Conservation (phyloP, 108 stramenopile genomes). For the Pseudonitzschia delicatissima region DNA sequence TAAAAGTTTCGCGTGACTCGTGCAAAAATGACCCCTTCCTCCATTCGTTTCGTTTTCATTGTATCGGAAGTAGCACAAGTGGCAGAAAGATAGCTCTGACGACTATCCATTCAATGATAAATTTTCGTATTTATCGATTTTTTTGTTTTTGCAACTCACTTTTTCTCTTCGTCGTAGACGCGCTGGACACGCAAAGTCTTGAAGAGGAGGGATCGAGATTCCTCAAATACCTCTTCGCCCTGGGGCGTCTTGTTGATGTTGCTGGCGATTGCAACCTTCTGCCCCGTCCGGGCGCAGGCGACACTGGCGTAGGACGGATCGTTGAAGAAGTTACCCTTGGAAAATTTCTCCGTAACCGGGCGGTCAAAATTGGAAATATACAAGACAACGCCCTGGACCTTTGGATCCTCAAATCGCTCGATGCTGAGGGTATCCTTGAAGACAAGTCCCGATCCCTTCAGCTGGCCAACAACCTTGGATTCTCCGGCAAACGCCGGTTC, state of each 20-base stretch:
- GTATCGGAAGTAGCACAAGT: background rate
- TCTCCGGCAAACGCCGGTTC: slow-evolving; percentile 42
- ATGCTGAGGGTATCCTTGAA: slow-evolving; percentile 85
- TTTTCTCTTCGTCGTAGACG: slow-evolving; percentile 78
- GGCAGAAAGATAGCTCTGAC: background rate
- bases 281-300: slow-evolving; percentile 72
- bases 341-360: slow-evolving; percentile 80
- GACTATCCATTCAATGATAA: background rate
- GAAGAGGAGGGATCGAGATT: slow-evolving; percentile 78
- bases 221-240: slow-evolving; percentile 89
- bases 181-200: slow-evolving; percentile 85
- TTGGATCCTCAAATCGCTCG: slow-evolving; percentile 86
- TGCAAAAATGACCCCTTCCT: background rate
- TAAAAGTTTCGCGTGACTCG: no score
- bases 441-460: slow-evolving; percentile 78
- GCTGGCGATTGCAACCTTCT: slow-evolving; percentile 59
- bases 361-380: slow-evolving; percentile 90
- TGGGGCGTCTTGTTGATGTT: slow-evolving; percentile 59
- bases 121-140: no score
- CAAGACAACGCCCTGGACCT: slow-evolving; percentile 71
- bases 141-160: no score
- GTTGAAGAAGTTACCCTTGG: slow-evolving; percentile 69
- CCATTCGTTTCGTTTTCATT: background rate
- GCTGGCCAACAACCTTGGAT: slow-evolving; percentile 56
- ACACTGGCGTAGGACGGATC: slow-evolving; percentile 85